Percentiles rank a stretch among this genome's conserved stretches.
Conservation (phyloP, 116 monocot species). For the Zostera marina region DNA sequence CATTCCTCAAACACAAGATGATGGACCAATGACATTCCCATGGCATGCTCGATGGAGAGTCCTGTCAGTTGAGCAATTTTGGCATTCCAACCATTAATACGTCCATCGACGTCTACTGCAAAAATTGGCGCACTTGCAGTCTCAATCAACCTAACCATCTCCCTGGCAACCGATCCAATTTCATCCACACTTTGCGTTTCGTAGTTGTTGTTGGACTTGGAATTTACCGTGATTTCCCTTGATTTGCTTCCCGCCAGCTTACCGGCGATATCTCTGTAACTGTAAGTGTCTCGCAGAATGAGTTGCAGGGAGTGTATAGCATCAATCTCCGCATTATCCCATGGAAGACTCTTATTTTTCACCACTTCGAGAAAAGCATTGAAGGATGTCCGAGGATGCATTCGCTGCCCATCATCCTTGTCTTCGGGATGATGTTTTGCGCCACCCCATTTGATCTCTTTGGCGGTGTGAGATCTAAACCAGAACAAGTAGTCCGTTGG, state of each 20-base stretch:
- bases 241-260: slow-evolving; percentile 15
- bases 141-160: slow-evolving; percentile 89
- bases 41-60: slow-evolving; percentile 55
- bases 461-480: slow-evolving; percentile 80
- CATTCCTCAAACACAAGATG: slow-evolving; percentile 60
- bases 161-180: slow-evolving; percentile 60
- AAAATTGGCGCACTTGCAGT: slow-evolving; percentile 70
- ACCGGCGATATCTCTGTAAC: slow-evolving; percentile 31
- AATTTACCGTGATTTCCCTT: slow-evolving; percentile 21
- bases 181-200: slow-evolving; percentile 57
- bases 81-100: slow-evolving; percentile 81
- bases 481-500: slow-evolving; percentile 61
- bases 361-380: slow-evolving; percentile 82
- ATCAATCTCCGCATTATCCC: slow-evolving; percentile 88
- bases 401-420: slow-evolving; percentile 63
- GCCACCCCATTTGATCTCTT: slow-evolving; percentile 92
- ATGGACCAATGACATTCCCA: slow-evolving; percentile 62
- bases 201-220: slow-evolving; percentile 22
- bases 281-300: slow-evolving; percentile 69
- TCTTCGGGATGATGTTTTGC: slow-evolving; percentile 85
- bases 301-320: slow-evolving; percentile 81
- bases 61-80: slow-evolving; percentile 64
- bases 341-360: slow-evolving; percentile 70
- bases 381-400: slow-evolving; percentile 80
- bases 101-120: slow-evolving; percentile 52